Evolutionary conservation across 768 basidiomycete species (phyloP).

Genomic region (Russula sp.): DNA sequence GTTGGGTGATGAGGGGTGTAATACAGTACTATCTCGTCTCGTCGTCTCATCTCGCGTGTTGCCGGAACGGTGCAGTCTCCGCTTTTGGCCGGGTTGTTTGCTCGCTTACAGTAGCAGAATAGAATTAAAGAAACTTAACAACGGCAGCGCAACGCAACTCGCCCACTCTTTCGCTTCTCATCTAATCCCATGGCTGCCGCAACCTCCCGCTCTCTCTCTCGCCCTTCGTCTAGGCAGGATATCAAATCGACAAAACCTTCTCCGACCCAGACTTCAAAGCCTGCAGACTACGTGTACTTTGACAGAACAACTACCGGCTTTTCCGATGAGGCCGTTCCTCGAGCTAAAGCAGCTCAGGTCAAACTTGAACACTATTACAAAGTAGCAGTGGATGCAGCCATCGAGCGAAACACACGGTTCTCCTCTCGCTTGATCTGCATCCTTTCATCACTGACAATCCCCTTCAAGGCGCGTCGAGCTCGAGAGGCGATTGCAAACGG

Average conservation of each 20-base stretch:
- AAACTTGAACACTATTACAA: slow-evolving; percentile 98
- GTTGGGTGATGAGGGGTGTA: no score
- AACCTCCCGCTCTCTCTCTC: slow-evolving; percentile 15
- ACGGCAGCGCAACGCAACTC: background rate
- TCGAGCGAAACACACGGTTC: slow-evolving; percentile 87
- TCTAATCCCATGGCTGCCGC: slow-evolving; percentile 16
- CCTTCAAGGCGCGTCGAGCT: slow-evolving; percentile 71
- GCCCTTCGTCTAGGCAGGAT: slow-evolving; percentile 22
- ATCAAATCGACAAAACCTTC: slow-evolving; percentile 13
- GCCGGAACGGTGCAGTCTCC: background rate
- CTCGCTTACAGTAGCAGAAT: background rate
- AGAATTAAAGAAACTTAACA: background rate
- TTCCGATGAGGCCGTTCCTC: slow-evolving; percentile 72
- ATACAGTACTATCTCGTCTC: no score
- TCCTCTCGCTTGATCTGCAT: background rate
- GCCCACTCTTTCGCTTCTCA: background rate
- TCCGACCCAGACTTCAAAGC: slow-evolving; percentile 30
- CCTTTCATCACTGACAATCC: background rate
- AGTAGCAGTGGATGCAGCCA: slow-evolving; percentile 90
- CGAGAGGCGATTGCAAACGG: slow-evolving; percentile 68
- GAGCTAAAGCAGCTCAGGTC: slow-evolving; percentile 85
- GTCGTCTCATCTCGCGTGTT: background rate
- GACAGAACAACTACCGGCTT: slow-evolving; percentile 71
- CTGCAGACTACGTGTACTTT: slow-evolving; percentile 88
- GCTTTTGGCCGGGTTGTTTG: background rate